Evolutionary conservation across 768 basidiomycete species (phyloP).

Genomic region (Amanita pseudoporphyria): DNA sequence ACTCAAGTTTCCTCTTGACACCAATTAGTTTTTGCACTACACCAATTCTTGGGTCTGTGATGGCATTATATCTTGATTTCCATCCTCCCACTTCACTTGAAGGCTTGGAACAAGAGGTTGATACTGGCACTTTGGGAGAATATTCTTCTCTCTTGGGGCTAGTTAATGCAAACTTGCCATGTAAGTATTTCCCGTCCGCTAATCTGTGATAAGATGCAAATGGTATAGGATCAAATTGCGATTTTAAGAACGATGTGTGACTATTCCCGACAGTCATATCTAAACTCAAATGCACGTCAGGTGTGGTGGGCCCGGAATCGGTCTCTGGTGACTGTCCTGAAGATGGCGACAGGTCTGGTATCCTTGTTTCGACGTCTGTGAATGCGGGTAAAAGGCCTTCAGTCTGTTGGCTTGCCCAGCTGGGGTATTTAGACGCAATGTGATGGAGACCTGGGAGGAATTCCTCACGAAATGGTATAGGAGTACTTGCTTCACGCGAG

Average conservation of each 20-base stretch:
- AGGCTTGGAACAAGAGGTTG: slow-evolving; percentile 10
- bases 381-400: slow-evolving; percentile 24
- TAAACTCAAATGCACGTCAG: slow-evolving; percentile 38
- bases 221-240: slow-evolving; percentile 62
- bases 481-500: slow-evolving; percentile 1
- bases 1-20: slow-evolving; percentile 50
- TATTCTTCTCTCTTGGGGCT: slow-evolving; percentile 50
- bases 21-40: slow-evolving; percentile 61
- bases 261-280: slow-evolving; percentile 15
- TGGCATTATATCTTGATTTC: slow-evolving; percentile 44
- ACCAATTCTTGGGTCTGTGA: slow-evolving; percentile 65
- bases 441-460: slow-evolving; percentile 4
- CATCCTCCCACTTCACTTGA: slow-evolving; percentile 26
- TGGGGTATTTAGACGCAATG: slow-evolving; percentile 13
- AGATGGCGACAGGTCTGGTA: slow-evolving; percentile 36
- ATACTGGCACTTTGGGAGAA: slow-evolving; percentile 18
- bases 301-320: slow-evolving; percentile 41
- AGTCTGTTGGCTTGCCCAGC: slow-evolving; percentile 17
- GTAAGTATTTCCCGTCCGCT: slow-evolving; percentile 64
- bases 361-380: slow-evolving; percentile 16
- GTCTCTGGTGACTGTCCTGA: slow-evolving; percentile 39
- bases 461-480: not conserved
- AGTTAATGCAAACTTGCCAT: slow-evolving; percentile 65
- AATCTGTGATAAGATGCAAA: slow-evolving; percentile 55
- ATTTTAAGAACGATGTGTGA: slow-evolving; percentile 13